These are phyloP conservation scores for Aspergillus eucalypticola DNA, from an alignment of 2,329 filamentous ascomycete genomes.

Conservation along the genomic window DNA sequence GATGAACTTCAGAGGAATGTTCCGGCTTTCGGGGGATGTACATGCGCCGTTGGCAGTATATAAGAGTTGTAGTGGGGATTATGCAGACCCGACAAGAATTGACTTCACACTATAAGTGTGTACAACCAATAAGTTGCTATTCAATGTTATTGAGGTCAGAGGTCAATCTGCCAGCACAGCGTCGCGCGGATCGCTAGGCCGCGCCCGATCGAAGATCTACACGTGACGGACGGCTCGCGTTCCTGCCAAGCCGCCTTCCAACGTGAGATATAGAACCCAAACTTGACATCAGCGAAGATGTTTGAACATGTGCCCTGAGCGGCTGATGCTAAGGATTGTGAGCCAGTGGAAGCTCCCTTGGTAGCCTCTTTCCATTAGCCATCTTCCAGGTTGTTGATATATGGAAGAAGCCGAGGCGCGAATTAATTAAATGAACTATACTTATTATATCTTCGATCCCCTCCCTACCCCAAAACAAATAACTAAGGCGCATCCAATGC, in stretches of 20 bases:
- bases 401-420: no score
- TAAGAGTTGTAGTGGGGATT: neutral
- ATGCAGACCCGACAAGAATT: neutral
- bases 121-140: neutral
- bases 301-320: no score
- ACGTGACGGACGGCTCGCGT: constrained; percentile 9
- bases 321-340: neutral
- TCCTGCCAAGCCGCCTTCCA: constrained; percentile 4
- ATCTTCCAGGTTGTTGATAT: no score
- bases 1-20: neutral
- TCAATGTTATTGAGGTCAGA: neutral
- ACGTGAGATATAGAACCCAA: neutral
- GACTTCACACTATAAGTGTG: neutral
- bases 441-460: no score
- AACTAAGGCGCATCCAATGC: no score
- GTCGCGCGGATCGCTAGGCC: constrained; percentile 1
- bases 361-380: neutral
- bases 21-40: neutral
- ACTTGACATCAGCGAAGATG: neutral
- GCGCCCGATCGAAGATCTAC: constrained; percentile 4
- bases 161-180: neutral
- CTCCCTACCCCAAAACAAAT: no score
- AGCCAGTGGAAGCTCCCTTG: neutral
- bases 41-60: neutral
- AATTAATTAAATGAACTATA: no score